These are phyloP conservation scores for Pseudoscleropodium purum DNA, from an alignment of 225 moss, liverwort and hornwort species.

Conservation along the genomic window DNA sequence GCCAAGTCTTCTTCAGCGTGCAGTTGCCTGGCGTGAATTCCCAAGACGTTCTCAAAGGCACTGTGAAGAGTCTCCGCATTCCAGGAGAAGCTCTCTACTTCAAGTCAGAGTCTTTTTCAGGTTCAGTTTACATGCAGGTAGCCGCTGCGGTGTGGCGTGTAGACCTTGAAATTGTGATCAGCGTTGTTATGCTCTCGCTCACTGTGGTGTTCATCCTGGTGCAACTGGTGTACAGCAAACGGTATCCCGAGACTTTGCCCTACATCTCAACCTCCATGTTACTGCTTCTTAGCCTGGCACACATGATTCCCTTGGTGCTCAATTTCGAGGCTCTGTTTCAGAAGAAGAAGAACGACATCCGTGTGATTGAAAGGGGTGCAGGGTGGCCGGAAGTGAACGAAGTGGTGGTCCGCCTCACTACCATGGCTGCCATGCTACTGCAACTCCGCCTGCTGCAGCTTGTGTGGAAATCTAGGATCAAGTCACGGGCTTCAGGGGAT, in stretches of 20 bases:
- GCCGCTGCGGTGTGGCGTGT: conserved; percentile 28
- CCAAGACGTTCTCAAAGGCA: conserved; percentile 25
- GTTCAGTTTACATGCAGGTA: conserved; percentile 12
- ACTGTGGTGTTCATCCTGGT: conserved; percentile 30
- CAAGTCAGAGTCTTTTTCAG: conserved; percentile 27
- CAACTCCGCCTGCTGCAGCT: conserved; percentile 45
- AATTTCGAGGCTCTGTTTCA: conserved; percentile 61
- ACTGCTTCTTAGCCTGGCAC: conserved; percentile 39
- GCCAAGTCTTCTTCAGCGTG: conserved; percentile 29
- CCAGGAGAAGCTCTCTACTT: conserved; percentile 22
- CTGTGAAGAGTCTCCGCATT: conserved; percentile 27
- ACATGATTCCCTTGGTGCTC: conserved; percentile 54
- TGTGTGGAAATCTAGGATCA: conserved; percentile 30
- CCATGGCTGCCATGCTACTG: conserved; percentile 54
- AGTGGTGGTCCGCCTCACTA: conserved; percentile 47
- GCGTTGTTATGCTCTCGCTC: conserved; percentile 50
- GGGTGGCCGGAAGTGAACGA: conserved; percentile 61
- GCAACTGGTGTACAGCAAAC: conserved; percentile 42
- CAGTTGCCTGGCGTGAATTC: conserved; percentile 25
- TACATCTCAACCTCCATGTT: conserved; percentile 58
- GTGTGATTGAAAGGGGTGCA: not conserved
- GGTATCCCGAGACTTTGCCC: conserved; percentile 45
- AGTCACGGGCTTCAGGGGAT: conserved; percentile 3
- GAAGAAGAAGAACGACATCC: conserved; percentile 16
- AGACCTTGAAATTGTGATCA: conserved; percentile 48